phyloP scores from a whole-genome alignment of 2,329 filamentous ascomycete species.

The Dothideomycetes sp. region DNA sequence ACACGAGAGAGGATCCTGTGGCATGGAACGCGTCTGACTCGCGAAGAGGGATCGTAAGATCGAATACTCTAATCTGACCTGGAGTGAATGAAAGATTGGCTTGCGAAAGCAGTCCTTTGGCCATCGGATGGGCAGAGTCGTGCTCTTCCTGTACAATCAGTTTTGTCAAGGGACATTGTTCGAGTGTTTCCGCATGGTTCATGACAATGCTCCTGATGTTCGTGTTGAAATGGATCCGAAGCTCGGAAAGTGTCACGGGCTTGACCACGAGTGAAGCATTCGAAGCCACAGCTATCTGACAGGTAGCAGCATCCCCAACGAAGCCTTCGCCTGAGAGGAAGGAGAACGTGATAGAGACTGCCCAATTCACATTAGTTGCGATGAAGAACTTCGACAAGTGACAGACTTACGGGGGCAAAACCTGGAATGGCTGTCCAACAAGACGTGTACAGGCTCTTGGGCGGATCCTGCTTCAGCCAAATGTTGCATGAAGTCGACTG shows the following conservation, averaged over 20 bases:
- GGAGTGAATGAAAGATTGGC: conserved; percentile 58
- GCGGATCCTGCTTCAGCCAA: not conserved
- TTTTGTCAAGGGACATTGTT: not conserved
- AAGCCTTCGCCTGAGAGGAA: conserved; percentile 14
- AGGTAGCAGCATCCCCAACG: conserved; percentile 13
- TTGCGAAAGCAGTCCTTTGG: conserved; percentile 41
- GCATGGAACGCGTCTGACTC: conserved; percentile 72
- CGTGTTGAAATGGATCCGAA: conserved; percentile 10
- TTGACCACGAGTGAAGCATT: not conserved
- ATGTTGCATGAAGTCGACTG: not conserved
- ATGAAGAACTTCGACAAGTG: too few relatives aligned
- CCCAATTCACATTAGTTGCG: not conserved
- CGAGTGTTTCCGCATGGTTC: not conserved
- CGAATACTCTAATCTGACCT: conserved; percentile 59
- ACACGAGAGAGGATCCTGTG: conserved; percentile 50
- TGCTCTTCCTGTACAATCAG: conserved; percentile 11
- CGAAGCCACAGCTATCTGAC: conserved; percentile 8
- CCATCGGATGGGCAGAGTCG: conserved; percentile 11
- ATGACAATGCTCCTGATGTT: conserved; percentile 10
- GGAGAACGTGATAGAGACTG: conserved; percentile 11
- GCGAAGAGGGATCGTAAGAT: conserved; percentile 63
- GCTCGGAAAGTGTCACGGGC: conserved; percentile 1
- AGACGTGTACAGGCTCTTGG: conserved; percentile 1
- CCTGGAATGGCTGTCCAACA: conserved; percentile 11
- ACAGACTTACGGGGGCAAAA: conserved; percentile 12